These are phyloP conservation scores for Pestalotiopsis sp. DNA, from an alignment of 2,329 filamentous ascomycete genomes.

Conservation along the genomic window DNA sequence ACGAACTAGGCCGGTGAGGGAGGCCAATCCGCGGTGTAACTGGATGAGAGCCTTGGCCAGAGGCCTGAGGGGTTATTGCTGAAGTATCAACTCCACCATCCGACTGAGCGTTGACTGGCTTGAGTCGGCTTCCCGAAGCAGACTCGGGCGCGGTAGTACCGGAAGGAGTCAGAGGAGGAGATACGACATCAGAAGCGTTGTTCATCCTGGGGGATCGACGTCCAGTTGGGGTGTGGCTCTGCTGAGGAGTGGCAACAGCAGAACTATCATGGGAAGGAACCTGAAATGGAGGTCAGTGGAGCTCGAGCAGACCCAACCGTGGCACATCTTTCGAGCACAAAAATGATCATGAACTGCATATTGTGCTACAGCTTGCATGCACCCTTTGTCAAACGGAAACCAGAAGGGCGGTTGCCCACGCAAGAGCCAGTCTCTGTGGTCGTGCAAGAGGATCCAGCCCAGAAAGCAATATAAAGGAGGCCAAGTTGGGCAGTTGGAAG, in stretches of 20 bases:
- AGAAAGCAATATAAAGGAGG: constrained; percentile 13
- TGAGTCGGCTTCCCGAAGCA: constrained; percentile 27
- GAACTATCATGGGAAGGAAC: constrained; percentile 64
- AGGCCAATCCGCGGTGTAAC: constrained; percentile 42
- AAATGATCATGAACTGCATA: background rate
- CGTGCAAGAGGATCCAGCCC: background rate
- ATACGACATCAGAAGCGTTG: constrained; percentile 75
- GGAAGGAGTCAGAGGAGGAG: constrained; percentile 86
- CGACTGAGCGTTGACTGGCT: constrained; percentile 22
- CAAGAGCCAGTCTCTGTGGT: background rate
- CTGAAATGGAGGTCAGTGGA: constrained; percentile 35
- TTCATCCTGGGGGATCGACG: constrained; percentile 69
- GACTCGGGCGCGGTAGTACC: constrained; percentile 60
- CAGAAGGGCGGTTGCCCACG: background rate
- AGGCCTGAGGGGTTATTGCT: constrained; percentile 72
- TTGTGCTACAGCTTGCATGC: background rate
- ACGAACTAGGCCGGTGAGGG: constrained; percentile 45
- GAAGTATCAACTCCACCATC: constrained; percentile 33
- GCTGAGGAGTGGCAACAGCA: constrained; percentile 62
- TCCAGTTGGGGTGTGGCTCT: constrained; percentile 66
- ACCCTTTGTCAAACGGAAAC: background rate
- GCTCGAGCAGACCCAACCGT: background rate
- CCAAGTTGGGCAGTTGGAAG: constrained; percentile 27
- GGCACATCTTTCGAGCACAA: background rate
- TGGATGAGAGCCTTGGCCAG: constrained; percentile 55